Conservation (phyloP, 2,329 filamentous ascomycete species). For the Fusarium transvaalense region DNA sequence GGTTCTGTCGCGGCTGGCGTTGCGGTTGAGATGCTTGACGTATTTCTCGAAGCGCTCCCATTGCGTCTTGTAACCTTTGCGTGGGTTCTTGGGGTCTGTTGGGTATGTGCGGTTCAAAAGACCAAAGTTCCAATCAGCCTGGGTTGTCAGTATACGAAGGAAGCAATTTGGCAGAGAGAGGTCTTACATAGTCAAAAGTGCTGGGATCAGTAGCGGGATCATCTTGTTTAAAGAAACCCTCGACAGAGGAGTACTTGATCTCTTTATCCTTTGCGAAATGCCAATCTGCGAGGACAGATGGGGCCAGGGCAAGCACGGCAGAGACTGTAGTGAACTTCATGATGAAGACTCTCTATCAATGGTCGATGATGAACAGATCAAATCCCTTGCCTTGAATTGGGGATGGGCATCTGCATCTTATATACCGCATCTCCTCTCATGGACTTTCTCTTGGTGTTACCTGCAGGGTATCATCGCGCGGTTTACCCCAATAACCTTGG, state of each 20-base stretch:
- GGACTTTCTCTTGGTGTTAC: not conserved
- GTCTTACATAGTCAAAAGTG: slow-evolving; percentile 73
- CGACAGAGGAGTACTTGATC: slow-evolving; percentile 71
- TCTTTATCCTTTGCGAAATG: slow-evolving; percentile 53
- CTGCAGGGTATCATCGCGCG: slow-evolving; percentile 28
- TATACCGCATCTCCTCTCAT: slow-evolving; percentile 12
- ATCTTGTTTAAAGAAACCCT: slow-evolving; percentile 75
- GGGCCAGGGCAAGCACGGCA: slow-evolving; percentile 48
- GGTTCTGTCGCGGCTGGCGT: slow-evolving; percentile 56
- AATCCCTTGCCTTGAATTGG: not conserved
- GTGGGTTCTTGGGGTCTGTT: slow-evolving; percentile 60
- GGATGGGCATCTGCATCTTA: slow-evolving; percentile 9
- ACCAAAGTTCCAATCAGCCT: slow-evolving; percentile 74
- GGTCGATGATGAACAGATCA: not conserved
- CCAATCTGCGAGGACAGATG: slow-evolving; percentile 50
- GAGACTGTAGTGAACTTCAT: slow-evolving; percentile 53
- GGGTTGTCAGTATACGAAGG: not conserved
- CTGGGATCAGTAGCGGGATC: slow-evolving; percentile 65
- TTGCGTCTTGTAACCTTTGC: slow-evolving; percentile 62
- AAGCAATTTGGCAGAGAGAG: not conserved
- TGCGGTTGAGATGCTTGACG: slow-evolving; percentile 65
- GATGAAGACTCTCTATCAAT: not conserved
- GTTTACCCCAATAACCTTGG: slow-evolving; percentile 12
- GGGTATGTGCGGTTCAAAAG: slow-evolving; percentile 73
- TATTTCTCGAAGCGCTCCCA: slow-evolving; percentile 75